Percentiles rank a stretch among this genome's conserved stretches.
Evolutionary conservation across 441 rosid genomes (phyloP).

Genomic region (Syzygium malaccense): DNA sequence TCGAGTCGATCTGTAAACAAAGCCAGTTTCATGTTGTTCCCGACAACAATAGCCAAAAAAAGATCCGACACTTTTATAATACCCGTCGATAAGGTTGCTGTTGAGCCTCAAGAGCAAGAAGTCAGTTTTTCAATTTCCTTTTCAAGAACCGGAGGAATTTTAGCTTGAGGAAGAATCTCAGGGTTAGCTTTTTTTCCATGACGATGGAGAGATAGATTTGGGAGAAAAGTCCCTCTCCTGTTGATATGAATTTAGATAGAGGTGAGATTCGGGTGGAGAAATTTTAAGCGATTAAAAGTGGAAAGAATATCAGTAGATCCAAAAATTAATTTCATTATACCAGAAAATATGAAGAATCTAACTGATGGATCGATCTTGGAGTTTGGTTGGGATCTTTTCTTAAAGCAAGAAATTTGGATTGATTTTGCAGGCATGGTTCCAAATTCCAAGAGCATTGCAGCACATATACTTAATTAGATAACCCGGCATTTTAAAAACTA

Average conservation of each 20-base stretch:
- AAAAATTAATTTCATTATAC: too few species aligned
- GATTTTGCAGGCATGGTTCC: too few species aligned
- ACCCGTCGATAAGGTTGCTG: not conserved
- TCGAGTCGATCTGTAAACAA: not conserved
- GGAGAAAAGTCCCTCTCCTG: not conserved
- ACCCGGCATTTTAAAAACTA: too few species aligned
- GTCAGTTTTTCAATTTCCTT: not conserved
- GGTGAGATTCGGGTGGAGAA: not conserved
- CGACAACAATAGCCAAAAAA: not conserved
- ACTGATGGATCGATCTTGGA: too few species aligned
- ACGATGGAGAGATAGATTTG: not conserved
- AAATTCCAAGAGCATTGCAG: too few species aligned
- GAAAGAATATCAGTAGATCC: not conserved
- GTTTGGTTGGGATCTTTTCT: too few species aligned
- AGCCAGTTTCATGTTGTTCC: not conserved
- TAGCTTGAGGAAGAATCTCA: not conserved
- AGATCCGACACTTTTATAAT: too few species aligned
- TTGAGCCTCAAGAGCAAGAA: not conserved
- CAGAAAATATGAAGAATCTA: too few species aligned
- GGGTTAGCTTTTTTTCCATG: not conserved
- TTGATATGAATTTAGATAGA: too few species aligned
- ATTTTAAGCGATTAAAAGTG: not conserved
- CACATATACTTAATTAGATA: too few species aligned
- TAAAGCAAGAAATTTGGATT: too few species aligned
- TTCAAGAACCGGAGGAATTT: not conserved